These are phyloP conservation scores for Pisolithus orientalis DNA, from an alignment of 768 basidiomycete genomes.

Conservation along the genomic window DNA sequence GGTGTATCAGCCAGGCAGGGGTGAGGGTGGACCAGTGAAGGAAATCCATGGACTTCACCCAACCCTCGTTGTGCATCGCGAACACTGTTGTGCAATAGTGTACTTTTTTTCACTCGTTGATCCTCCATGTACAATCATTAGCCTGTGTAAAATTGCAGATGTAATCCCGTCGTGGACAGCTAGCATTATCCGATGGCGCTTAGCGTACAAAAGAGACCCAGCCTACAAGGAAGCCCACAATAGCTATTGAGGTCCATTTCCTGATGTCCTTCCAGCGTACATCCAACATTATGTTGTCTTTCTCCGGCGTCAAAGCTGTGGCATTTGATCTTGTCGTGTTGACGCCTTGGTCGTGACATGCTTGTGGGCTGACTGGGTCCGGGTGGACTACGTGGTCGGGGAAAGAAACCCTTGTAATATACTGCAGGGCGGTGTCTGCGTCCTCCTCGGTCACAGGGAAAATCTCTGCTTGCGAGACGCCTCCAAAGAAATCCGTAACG, in stretches of 20 bases:
- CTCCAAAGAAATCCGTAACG: conserved; percentile 86
- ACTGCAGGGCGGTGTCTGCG: not conserved
- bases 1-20: conserved; percentile 58
- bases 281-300: conserved; percentile 9
- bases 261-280: conserved; percentile 17
- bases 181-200: not conserved
- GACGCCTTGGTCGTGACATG: not conserved
- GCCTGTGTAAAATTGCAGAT: not conserved
- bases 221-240: conserved; percentile 18
- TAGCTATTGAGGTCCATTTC: conserved; percentile 25
- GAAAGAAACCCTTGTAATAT: not conserved
- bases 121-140: not conserved
- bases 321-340: not conserved
- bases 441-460: conserved; percentile 14
- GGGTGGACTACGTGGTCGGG: not conserved
- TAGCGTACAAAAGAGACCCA: conserved; percentile 24
- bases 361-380: not conserved
- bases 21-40: conserved; percentile 28
- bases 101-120: not conserved
- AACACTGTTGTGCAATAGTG: conserved; percentile 1
- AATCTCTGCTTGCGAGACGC: conserved; percentile 79
- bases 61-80: conserved; percentile 19
- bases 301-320: not conserved
- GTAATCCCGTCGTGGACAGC: not conserved
- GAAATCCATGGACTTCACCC: conserved; percentile 2